phyloP scores from a whole-genome alignment of 495 filamentous ascomycete species.

The Hypoxylon lienhwacheense region DNA sequence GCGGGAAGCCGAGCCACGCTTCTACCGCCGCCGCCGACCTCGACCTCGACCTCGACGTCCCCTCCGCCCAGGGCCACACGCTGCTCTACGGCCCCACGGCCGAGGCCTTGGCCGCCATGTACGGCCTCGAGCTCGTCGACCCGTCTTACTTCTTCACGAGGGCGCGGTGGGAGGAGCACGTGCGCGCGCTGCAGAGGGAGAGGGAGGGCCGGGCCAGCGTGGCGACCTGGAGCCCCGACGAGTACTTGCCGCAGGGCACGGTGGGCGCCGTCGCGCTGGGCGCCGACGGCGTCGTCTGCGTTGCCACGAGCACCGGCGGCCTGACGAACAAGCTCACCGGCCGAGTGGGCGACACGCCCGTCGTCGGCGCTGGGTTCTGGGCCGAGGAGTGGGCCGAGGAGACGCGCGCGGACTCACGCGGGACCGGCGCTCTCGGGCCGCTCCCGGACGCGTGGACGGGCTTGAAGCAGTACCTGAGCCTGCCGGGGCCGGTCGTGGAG shows the following conservation, averaged over 20 bases:
- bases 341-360: conserved; percentile 85
- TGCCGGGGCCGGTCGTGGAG: conserved; percentile 42
- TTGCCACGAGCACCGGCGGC: conserved; percentile 85
- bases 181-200: conserved; percentile 62
- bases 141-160: conserved; percentile 76
- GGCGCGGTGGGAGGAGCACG: conserved; percentile 81
- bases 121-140: conserved; percentile 69
- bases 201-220: conserved; percentile 34
- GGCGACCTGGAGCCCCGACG: conserved; percentile 51
- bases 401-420: conserved; percentile 23
- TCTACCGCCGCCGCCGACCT: background rate
- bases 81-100: conserved; percentile 67
- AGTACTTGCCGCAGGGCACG: conserved; percentile 80
- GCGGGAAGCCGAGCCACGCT: conserved; percentile 1
- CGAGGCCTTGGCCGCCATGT: conserved; percentile 65
- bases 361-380: conserved; percentile 86
- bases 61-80: conserved; percentile 62
- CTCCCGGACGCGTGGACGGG: conserved; percentile 10
- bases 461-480: conserved; percentile 13
- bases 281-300: conserved; percentile 67
- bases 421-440: background rate
- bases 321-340: conserved; percentile 87
- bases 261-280: conserved; percentile 83
- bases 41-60: conserved; percentile 41
- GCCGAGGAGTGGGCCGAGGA: conserved; percentile 79